Percentiles rank a stretch among this genome's conserved stretches.
Conservation (phyloP, 2,329 filamentous ascomycete genomes). For the Colletotrichum orchidophilum region DNA sequence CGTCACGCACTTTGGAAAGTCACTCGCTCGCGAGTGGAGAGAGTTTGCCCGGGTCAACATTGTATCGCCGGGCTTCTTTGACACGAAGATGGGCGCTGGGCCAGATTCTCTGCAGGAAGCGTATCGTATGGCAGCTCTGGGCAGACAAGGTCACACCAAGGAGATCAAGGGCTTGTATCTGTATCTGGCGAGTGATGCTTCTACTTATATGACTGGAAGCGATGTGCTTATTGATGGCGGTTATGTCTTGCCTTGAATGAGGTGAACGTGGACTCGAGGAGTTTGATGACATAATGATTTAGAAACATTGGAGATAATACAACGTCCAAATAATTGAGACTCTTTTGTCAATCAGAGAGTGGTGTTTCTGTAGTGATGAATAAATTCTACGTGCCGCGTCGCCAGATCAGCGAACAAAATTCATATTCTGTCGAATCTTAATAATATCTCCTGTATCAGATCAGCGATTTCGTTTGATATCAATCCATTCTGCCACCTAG, state of each 20-base stretch:
- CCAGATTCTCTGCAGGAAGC: conserved; percentile 54
- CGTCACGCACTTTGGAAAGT: conserved; percentile 65
- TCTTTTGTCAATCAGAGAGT: not conserved
- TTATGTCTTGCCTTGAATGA: conserved; percentile 36
- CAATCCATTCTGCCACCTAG: no score
- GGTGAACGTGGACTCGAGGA: not conserved
- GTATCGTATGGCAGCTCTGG: conserved; percentile 58
- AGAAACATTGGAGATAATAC: not conserved
- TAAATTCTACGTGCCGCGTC: no score
- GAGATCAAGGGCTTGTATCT: conserved; percentile 70
- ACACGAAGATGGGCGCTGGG: conserved; percentile 63
- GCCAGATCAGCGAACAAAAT: no score
- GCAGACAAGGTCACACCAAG: conserved; percentile 70
- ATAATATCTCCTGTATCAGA: no score
- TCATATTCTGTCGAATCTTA: no score
- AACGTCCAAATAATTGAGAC: not conserved
- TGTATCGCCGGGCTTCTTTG: conserved; percentile 63
- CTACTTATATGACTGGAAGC: conserved; percentile 59
- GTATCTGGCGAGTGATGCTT: conserved; percentile 62
- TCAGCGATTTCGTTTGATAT: no score
- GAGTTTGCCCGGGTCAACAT: conserved; percentile 67
- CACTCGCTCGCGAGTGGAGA: conserved; percentile 64
- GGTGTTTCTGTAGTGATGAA: no score
- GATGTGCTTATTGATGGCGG: conserved; percentile 58
- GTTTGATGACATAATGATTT: not conserved